Conservation (phyloP, 495 filamentous ascomycete species). For the Lophium mytilinum region DNA sequence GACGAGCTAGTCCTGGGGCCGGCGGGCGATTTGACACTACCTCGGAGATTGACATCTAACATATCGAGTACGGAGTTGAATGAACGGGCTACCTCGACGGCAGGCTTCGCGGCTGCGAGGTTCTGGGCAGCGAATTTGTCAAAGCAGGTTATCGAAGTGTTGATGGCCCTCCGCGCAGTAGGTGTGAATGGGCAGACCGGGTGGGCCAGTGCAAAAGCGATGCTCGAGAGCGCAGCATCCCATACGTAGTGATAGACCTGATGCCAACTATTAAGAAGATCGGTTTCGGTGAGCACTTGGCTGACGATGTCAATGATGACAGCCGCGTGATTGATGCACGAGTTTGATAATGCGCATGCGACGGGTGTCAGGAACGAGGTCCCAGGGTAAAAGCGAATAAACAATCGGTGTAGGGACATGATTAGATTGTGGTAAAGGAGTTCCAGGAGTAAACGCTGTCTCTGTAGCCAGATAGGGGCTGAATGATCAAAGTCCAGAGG, state of each 20-base stretch:
- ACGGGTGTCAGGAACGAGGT: conserved; percentile 9
- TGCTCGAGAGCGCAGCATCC: conserved; percentile 43
- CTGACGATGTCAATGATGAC: conserved; percentile 43
- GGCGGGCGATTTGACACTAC: not conserved
- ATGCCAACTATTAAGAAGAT: conserved; percentile 42
- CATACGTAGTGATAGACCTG: conserved; percentile 47
- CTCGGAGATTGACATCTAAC: not conserved
- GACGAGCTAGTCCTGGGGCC: too few relatives aligned
- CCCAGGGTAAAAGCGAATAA: conserved; percentile 35
- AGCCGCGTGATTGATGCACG: conserved; percentile 42
- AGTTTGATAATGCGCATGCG: conserved; percentile 30
- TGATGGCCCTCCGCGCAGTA: conserved; percentile 34
- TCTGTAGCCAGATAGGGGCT: conserved; percentile 38
- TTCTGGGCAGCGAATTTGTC: conserved; percentile 38
- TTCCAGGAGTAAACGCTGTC: conserved; percentile 46
- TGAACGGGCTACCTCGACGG: conserved; percentile 31
- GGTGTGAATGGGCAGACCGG: conserved; percentile 27
- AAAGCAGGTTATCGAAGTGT: conserved; percentile 37
- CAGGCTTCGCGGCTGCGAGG: conserved; percentile 39
- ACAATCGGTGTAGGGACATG: conserved; percentile 41
- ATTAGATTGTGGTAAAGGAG: conserved; percentile 42
- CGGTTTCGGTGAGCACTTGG: conserved; percentile 40
- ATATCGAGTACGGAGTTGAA: not conserved
- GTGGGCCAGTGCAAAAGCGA: conserved; percentile 43
- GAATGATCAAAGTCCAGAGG: conserved; percentile 36